Base-by-base conservation (phyloP, 2,329 filamentous ascomycete species). In the Paracoccidioides brasiliensis region DNA sequence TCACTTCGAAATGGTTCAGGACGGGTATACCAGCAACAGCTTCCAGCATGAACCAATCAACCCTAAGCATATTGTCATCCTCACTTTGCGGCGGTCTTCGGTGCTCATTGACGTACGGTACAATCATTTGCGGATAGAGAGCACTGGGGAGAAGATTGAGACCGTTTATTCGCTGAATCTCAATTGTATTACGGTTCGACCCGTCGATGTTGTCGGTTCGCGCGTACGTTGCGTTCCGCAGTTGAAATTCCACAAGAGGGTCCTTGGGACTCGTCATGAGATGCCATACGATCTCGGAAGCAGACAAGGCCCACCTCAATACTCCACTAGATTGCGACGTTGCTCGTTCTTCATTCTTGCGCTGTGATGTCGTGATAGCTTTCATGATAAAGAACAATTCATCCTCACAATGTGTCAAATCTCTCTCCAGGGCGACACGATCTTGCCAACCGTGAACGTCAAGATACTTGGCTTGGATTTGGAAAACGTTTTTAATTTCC, bases 311-410 rank as follows among this genome's bases (percentile, higher is more conserved):
- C 86, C 91, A 96, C 63, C 88, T 85, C 54, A 98, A 71, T 43
- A 96, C 76, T 5, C 90, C 90, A 57, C 82, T 90, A 56, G 84
- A 85, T 60, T 89, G 81, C 5, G 83, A 81, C 52, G 82, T 77
- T 41, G 72, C 71, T 49, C 80, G 80, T 58, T 95, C 89, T 53
- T 86, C 83, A 60, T 83, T 84, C 67, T 90, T 93, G 57, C 90
- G 80, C 70, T 98, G 93, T 4, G 91, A 94, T 2, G 90, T 94
- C 1, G 93, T 98, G 67, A 98, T 98, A 42, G 93, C 94, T 66
- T 98, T 97, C 93, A 98, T 97, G 76, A 98, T 87, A 74, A 98
- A 98, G 78, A 98, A 99, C 7, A 99, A 74, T 70, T 99, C 94
- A 64, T 98, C 93, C 69, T 97, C 93, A 65, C 89, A 96, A 22